phyloP scores from a whole-genome alignment of 306 rosid species.

The Ormosia semicastrata region DNA sequence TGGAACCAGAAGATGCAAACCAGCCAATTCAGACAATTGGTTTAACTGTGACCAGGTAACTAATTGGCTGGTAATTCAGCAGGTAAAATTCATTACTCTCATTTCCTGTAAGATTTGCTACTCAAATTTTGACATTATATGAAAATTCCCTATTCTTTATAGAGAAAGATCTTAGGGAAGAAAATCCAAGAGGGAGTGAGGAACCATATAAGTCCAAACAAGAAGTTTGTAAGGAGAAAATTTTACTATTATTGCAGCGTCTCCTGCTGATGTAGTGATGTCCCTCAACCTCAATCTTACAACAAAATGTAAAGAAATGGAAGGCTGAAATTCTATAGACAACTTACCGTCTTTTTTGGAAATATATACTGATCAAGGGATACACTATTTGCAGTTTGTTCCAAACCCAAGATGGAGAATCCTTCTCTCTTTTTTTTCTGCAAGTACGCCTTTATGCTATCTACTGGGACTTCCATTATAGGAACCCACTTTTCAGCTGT shows the following conservation, averaged over 20 bases:
- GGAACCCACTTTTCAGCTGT: constrained; percentile 99
- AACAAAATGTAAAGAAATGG: constrained; percentile 11
- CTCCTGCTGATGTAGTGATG: background rate
- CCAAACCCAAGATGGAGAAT: constrained; percentile 90
- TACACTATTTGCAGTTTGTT: constrained; percentile 94
- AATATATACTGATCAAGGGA: constrained; percentile 75
- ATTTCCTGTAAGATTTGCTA: background rate
- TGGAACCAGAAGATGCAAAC: background rate
- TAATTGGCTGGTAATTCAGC: background rate
- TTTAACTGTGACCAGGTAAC: background rate
- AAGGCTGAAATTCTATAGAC: background rate
- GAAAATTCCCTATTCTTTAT: background rate
- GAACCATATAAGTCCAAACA: background rate
- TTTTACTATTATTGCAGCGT: constrained; percentile 1
- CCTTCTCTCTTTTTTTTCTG: constrained; percentile 91
- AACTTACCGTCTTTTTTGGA: constrained; percentile 74
- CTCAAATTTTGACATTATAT: background rate
- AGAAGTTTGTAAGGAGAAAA: background rate
- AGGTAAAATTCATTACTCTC: background rate
- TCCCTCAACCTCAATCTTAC: background rate
- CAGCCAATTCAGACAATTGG: background rate
- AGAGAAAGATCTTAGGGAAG: background rate
- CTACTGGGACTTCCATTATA: constrained; percentile 79
- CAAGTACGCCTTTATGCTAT: constrained; percentile 71
- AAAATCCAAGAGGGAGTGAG: background rate